Base-by-base conservation (phyloP, 2,329 filamentous ascomycete genomes). In the Domatiomyces catenatus region DNA sequence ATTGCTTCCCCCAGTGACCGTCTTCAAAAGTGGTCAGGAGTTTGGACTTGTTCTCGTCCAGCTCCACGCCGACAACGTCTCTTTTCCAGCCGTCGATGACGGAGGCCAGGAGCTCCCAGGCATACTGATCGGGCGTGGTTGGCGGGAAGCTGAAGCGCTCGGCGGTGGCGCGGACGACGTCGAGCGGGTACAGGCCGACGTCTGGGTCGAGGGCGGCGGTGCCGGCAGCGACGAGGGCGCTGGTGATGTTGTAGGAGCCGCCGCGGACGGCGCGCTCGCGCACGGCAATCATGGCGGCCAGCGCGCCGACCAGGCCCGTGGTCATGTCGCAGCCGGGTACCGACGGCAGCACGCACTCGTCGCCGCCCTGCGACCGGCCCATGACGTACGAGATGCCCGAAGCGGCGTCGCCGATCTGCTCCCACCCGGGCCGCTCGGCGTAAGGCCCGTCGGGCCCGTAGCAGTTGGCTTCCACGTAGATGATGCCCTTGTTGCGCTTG, bases 231-330 rank as follows among this genome's bases (percentile, higher is more conserved):
- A 59, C 58, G 1, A 68, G 52, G 4, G 62, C 66, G 53, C 28
- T 60, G 48, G 54, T 43, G 54, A 57, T 60, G 60, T 60, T 43
- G 54, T 62, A 52, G 45, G 61, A 52, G 1, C 82, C 82, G n/a
- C 81, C 81, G 12, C 66, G 62, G 5, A 71, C 78, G 0, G 80
- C 75, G 26, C 83, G 73, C 58, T 75, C 73, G 57, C 77, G 78
- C 5, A 86, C 69, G 1, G 80, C 81, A 0, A 73, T 72, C 39
- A 86, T 63, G 0, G 80, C 81, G 3, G 80, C 77, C 56, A 84
- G 79, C 45, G 79, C 79, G 2, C 81, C 82, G 67, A 84, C 80
- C 60, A 79, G 83, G 24, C 81, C 82, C 0, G 82, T 84, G 24
- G 81, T 80, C 58, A 85, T 85, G 65, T 76, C 64, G 64, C 69